Evolutionary conservation across 345 rosid species (phyloP).

Genomic region (Xanthoceras sorbifolium): DNA sequence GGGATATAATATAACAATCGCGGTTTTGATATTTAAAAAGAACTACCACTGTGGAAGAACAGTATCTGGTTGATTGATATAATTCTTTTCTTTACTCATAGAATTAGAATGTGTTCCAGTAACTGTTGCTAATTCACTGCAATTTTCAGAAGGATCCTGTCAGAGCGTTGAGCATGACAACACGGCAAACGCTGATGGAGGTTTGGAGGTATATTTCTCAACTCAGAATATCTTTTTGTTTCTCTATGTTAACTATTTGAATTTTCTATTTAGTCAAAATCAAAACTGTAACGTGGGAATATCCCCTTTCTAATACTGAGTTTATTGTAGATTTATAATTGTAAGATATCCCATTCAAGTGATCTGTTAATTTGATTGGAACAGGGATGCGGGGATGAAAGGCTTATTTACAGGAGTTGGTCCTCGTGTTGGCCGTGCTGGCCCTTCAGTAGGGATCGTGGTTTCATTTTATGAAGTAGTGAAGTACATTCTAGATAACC

Average conservation of each 20-base stretch:
- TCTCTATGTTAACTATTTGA: background rate
- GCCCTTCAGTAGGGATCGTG: conserved; percentile 96
- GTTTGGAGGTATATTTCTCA: conserved; percentile 72
- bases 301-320: background rate
- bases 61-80: background rate
- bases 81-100: background rate
- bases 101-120: conserved; percentile 4
- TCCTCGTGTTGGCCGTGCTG: conserved; percentile 89
- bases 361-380: conserved; percentile 8
- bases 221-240: conserved; percentile 3
- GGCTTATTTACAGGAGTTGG: conserved; percentile 91
- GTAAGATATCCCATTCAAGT: background rate
- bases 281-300: background rate
- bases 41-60: background rate
- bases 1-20: background rate
- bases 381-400: conserved; percentile 82
- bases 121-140: background rate
- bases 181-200: conserved; percentile 67
- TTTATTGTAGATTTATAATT: background rate
- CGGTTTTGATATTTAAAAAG: background rate
- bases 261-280: background rate
- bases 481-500: conserved; percentile 65
- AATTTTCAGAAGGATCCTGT: conserved; percentile 68
- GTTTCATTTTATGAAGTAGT: conserved; percentile 89
- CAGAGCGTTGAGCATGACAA: conserved; percentile 80